Percentiles rank a stretch among this genome's conserved stretches.
Conservation (phyloP, 768 basidiomycete genomes). For the Ramaria sp. region DNA sequence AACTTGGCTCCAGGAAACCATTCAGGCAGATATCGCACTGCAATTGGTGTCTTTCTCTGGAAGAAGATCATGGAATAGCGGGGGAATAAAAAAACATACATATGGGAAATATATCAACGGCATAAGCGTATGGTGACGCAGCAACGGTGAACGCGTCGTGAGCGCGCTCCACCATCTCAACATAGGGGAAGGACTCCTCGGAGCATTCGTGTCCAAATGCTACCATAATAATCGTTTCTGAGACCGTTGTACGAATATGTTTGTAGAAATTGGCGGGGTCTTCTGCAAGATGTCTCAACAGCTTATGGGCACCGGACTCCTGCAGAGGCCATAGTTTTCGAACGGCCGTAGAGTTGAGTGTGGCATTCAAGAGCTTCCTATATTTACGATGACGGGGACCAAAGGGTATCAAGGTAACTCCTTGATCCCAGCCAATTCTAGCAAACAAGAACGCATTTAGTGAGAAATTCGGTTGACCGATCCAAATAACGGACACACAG, state of each 20-base stretch:
- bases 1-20: slow-evolving; percentile 20
- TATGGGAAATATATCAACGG: background rate
- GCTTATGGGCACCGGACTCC: background rate
- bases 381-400: background rate
- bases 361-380: background rate
- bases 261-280: background rate
- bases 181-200: background rate
- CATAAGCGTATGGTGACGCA: background rate
- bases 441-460: background rate
- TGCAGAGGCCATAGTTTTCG: background rate
- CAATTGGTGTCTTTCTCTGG: background rate
- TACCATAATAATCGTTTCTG: background rate
- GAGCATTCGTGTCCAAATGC: background rate
- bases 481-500: background rate
- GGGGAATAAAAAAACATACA: background rate
- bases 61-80: background rate
- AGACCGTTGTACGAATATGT: background rate
- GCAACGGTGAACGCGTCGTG: background rate
- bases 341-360: background rate
- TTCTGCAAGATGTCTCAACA: background rate
- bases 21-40: slow-evolving; percentile 15
- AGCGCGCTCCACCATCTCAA: background rate
- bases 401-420: background rate
- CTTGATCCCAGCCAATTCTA: background rate
- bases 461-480: background rate